phyloP scores from a whole-genome alignment of 225 moss, liverwort and hornwort species.

The Lunularia cruciata region DNA sequence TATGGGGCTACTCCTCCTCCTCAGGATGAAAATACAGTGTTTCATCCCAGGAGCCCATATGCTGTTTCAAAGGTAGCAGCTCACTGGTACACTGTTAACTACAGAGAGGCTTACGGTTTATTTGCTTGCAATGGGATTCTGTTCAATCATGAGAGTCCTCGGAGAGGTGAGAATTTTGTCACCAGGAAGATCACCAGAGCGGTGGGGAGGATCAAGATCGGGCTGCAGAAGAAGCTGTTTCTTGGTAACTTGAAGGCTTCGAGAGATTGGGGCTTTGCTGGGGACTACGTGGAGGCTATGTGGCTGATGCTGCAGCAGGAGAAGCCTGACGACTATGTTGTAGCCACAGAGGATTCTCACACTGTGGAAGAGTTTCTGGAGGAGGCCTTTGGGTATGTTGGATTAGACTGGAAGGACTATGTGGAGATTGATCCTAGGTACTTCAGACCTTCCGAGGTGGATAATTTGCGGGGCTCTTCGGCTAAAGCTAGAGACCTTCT shows the following conservation, averaged over 20 bases:
- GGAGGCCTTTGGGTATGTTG: constrained; percentile 58
- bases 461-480: constrained; percentile 63
- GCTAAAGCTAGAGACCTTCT: constrained; percentile 44
- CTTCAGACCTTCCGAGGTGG: constrained; percentile 73
- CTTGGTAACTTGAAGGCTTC: constrained; percentile 73
- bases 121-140: constrained; percentile 79
- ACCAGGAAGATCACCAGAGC: constrained; percentile 73
- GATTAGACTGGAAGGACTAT: constrained; percentile 67
- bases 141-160: constrained; percentile 81
- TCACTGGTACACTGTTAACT: constrained; percentile 71
- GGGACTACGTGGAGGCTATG: constrained; percentile 77
- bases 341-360: constrained; percentile 78
- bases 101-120: constrained; percentile 70
- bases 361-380: constrained; percentile 73
- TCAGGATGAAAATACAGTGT: constrained; percentile 61
- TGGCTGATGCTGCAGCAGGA: constrained; percentile 85
- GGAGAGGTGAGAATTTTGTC: constrained; percentile 80
- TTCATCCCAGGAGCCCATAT: constrained; percentile 78
- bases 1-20: constrained; percentile 75
- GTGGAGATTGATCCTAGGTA: constrained; percentile 78
- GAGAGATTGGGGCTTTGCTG: constrained; percentile 77
- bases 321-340: constrained; percentile 69
- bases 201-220: constrained; percentile 70
- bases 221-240: constrained; percentile 74
- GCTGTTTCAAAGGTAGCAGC: constrained; percentile 80